These are phyloP conservation scores for Trypethelium eluteriae DNA, from an alignment of 495 filamentous ascomycete genomes.

Conservation along the genomic window DNA sequence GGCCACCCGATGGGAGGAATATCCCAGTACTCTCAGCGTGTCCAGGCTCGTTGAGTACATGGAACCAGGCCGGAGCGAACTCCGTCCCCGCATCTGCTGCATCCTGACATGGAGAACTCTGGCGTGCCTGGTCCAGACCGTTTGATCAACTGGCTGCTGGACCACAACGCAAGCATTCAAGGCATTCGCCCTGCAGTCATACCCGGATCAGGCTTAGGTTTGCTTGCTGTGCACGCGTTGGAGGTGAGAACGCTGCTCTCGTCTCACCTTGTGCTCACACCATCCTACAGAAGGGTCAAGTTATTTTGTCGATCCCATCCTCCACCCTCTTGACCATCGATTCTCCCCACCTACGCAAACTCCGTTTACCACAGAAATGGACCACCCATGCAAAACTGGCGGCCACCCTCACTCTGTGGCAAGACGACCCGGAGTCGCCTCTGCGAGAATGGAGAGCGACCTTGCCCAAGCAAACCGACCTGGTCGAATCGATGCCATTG, in stretches of 20 bases:
- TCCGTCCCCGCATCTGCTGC: not conserved
- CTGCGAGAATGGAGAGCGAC: constrained; percentile 54
- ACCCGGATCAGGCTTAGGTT: constrained; percentile 56
- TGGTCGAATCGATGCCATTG: constrained; percentile 57
- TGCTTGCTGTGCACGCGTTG: constrained; percentile 55
- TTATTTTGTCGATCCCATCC: constrained; percentile 55
- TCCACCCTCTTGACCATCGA: constrained; percentile 52
- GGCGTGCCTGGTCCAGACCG: constrained; percentile 10
- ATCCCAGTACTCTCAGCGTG: too few species aligned
- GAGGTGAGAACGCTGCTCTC: constrained; percentile 5
- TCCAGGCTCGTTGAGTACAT: not conserved
- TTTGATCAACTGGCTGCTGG: not conserved
- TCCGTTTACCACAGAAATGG: constrained; percentile 30
- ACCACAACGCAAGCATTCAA: constrained; percentile 31
- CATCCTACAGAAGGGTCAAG: constrained; percentile 40
- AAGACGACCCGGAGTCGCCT: constrained; percentile 27
- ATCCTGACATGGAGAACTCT: not conserved
- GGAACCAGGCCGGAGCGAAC: not conserved
- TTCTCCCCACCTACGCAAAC: constrained; percentile 47
- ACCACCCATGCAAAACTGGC: constrained; percentile 66
- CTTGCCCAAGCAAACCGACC: constrained; percentile 52
- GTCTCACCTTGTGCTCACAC: not conserved
- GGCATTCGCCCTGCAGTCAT: constrained; percentile 54
- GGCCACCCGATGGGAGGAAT: too few species aligned
- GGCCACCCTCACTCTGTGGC: constrained; percentile 55